Base-by-base conservation (phyloP, 257 asterid species). In the Nicotiana noctiflora region DNA sequence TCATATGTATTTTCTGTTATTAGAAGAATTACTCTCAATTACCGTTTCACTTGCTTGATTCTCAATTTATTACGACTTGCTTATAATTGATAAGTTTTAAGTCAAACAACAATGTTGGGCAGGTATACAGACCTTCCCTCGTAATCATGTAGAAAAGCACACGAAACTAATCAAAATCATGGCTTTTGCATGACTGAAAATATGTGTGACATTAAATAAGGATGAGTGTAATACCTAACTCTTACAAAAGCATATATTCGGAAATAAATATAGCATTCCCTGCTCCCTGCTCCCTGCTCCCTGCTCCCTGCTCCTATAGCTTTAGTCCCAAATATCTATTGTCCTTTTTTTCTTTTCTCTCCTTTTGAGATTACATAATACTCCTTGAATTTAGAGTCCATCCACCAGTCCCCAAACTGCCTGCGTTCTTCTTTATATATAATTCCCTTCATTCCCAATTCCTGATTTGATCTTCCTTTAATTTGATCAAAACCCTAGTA, bases 401-500 rank as follows among this genome's bases (percentile, higher is more conserved):
- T 63, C 70, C 44, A 27, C 46, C 72, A 29, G 2, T 64, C 49
- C 23, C 40, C 78, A 46, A 46, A 21, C 60, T 72, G 21, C 4
- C 14, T 44, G 32, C 7, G 0, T 29, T 23, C 46, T 46, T 72
- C 34, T 10, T 66, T 7, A 8, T 40, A 40, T 51, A 11, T 51
- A 51, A 29, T 51, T 51, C 56, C 56, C n/a, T 9, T n/a, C 4
- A 34, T 67, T 46, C 56, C 17, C 77, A 27, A 46, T 72, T 46
- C 60, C 15, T 74, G 78, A 23, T 74, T 74, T 74, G 23, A 21
- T 70, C 37, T 11, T 19, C 34, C 19, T 21, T 5, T 49, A 46
- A 46, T 46, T 72, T 12, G 46, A 6, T 31, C 21, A 72, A 72
- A 72, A 74, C 61, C 78, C 78, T 49, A 74, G 78, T 72, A 46